A percentile compares a stretch with the other conserved stretches of the same genome.
Conservation (phyloP, 2,329 filamentous ascomycete species). For the Claviceps maximensis region DNA sequence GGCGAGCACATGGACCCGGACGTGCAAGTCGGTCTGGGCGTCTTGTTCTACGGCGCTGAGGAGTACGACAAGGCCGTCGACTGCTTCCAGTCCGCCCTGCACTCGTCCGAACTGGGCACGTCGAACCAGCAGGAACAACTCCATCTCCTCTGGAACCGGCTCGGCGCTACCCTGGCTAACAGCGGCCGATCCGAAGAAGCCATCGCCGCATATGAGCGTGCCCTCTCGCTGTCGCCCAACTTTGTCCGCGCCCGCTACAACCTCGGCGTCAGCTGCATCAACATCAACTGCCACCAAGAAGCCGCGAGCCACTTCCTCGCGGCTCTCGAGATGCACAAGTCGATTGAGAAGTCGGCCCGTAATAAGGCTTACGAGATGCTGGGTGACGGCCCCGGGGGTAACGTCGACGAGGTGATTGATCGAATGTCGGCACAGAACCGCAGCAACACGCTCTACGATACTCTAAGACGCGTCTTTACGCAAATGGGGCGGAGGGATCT, state of each 20-base stretch:
- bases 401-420: slow-evolving; percentile 61
- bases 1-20: slow-evolving; percentile 97
- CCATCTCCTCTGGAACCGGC: slow-evolving; percentile 92
- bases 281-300: slow-evolving; percentile 89
- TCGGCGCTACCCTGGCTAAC: slow-evolving; percentile 92
- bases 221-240: slow-evolving; percentile 79
- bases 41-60: slow-evolving; percentile 94
- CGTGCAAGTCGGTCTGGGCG: slow-evolving; percentile 91
- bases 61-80: slow-evolving; percentile 98
- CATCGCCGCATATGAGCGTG: slow-evolving; percentile 91
- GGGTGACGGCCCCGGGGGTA: slow-evolving; percentile 33
- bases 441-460: slow-evolving; percentile 94
- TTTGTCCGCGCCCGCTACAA: slow-evolving; percentile 97
- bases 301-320: slow-evolving; percentile 87
- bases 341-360: slow-evolving; percentile 73
- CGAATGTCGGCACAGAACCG: slow-evolving; percentile 89
- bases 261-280: slow-evolving; percentile 90
- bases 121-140: slow-evolving; percentile 77
- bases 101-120: slow-evolving; percentile 68
- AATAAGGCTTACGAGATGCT: slow-evolving; percentile 76
- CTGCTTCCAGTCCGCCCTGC: slow-evolving; percentile 88
- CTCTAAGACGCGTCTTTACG: slow-evolving; percentile 82
- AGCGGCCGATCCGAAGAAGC: slow-evolving; percentile 87
- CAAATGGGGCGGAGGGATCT: slow-evolving; percentile 88
- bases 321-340: slow-evolving; percentile 88